These are phyloP conservation scores for Sclerotinia minor DNA, from an alignment of 2,329 filamentous ascomycete genomes.

Conservation along the genomic window DNA sequence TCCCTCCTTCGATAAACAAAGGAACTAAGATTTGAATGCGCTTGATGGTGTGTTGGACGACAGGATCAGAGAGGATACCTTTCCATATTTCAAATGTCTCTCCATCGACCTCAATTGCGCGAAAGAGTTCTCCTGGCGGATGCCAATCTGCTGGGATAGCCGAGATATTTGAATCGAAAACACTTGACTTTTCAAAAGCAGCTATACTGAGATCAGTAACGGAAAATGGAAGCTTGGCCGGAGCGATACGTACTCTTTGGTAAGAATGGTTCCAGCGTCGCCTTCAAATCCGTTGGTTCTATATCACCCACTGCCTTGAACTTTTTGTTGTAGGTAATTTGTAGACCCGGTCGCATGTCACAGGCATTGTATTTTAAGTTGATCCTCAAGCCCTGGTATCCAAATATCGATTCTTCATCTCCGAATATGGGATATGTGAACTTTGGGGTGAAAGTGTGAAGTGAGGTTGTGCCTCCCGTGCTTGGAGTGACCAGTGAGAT, in stretches of 20 bases:
- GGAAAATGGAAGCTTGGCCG: conserved; percentile 11
- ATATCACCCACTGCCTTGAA: conserved; percentile 68
- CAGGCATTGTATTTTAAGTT: conserved; percentile 65
- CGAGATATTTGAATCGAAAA: conserved; percentile 61
- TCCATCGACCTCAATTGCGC: conserved; percentile 60
- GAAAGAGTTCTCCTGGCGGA: conserved; percentile 74
- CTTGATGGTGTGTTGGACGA: conserved; percentile 69
- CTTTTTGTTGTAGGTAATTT: conserved; percentile 70
- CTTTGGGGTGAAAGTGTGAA: conserved; percentile 74
- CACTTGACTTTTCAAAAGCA: conserved; percentile 62
- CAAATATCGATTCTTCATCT: conserved; percentile 88
- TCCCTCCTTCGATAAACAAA: conserved; percentile 92
- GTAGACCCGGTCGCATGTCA: conserved; percentile 77
- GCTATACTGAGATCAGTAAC: conserved; percentile 47
- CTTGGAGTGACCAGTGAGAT: conserved; percentile 59
- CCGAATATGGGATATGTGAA: conserved; percentile 93
- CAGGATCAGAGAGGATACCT: conserved; percentile 68
- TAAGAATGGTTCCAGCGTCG: conserved; percentile 56
- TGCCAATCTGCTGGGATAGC: conserved; percentile 53
- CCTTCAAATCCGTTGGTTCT: conserved; percentile 67
- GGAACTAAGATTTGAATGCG: conserved; percentile 82
- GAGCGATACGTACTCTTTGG: conserved; percentile 57
- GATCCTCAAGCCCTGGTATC: conserved; percentile 80
- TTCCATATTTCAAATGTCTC: conserved; percentile 82
- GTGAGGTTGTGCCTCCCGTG: conserved; percentile 53